Base-by-base conservation (phyloP, 2,329 filamentous ascomycete genomes). In the Torrubiellomyces zombiae region DNA sequence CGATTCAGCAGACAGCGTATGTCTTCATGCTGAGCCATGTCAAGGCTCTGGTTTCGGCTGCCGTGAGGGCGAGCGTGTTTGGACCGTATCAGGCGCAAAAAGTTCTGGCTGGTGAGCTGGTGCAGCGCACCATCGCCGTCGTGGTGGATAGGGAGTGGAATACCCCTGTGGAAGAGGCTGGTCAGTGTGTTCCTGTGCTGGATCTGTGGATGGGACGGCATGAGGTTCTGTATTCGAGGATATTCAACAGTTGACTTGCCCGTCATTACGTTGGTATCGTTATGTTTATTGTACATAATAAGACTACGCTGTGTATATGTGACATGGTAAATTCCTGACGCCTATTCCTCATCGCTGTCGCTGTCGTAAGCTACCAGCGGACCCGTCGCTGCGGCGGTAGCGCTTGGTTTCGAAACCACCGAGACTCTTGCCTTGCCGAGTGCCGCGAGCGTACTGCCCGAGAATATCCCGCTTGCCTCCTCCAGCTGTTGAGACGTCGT, bases 281-380 rank as follows among this genome's bases (percentile, higher is more conserved):
- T 39, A 38, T 32, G n/a, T 31, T 28, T 37, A 38, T 35, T 37
- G 21, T 32, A 28, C 33, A 32, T 35, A 34, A 35, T 33, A 38
- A n/a, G n/a, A n/a, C n/a, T n/a, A n/a, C n/a, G n/a, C n/a, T n/a
- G n/a, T n/a, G n/a, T n/a, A n/a, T n/a, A n/a, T n/a, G n/a, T n/a
- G n/a, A n/a, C n/a, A n/a, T n/a, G n/a, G n/a, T n/a, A n/a, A n/a
- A 37, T 36, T 31, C 42, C 30, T 40, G 39, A 19, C 33, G 31
- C 47, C 41, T 50, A 53, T 42, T 61, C 54, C 28, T 60, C 77
- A 32, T 93, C 85, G 44, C 83, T 79, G 51, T 92, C 83, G 47
- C 81, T 94, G 28, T 74, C 83, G 43, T 98, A 98, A 14, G 67
- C 78, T 12, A 94, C 89, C 35, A 95, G 54, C 6, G 82, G 78